Conservation (phyloP, 306 rosid genomes). For the Inga laurina region DNA sequence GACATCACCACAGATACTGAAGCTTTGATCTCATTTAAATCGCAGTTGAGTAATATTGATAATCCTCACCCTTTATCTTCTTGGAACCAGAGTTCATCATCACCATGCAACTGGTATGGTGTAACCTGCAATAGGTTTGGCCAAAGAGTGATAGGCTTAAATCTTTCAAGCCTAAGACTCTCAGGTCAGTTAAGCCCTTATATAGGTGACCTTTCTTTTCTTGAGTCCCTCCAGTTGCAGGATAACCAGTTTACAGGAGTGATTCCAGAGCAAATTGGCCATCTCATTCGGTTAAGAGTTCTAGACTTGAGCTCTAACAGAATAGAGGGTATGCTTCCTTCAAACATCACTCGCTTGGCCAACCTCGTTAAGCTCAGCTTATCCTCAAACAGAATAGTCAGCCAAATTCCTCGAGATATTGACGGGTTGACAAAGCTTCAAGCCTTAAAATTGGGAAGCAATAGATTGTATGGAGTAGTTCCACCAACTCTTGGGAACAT, state of each 20-base stretch:
- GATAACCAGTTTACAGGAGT: constrained; percentile 50
- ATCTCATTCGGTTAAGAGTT: constrained; percentile 43
- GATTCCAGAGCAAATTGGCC: constrained; percentile 55
- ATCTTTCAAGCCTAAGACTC: constrained; percentile 54
- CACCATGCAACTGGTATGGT: constrained; percentile 72
- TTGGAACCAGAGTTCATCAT: constrained; percentile 48
- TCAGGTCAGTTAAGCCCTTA: constrained; percentile 53
- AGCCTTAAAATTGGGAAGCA: not conserved
- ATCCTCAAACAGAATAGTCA: not conserved
- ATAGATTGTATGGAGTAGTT: not conserved
- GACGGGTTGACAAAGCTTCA: constrained; percentile 30
- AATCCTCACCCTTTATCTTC: constrained; percentile 32
- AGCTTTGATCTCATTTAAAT: constrained; percentile 61
- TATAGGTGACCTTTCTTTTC: constrained; percentile 62
- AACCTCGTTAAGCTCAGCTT: constrained; percentile 53
- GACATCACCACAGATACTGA: constrained; percentile 54
- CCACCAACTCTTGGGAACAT: constrained; percentile 59
- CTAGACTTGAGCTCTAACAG: constrained; percentile 59
- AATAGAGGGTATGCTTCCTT: constrained; percentile 46
- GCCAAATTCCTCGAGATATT: constrained; percentile 47
- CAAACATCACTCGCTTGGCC: constrained; percentile 44
- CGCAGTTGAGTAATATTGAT: constrained; percentile 35
- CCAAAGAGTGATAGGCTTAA: constrained; percentile 48
- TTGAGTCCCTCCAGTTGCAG: constrained; percentile 50
- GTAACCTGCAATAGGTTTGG: constrained; percentile 46